Evolutionary conservation across 1,284 basidiomycete species (phyloP), one percentile per base, ranked within the genome.

Genomic region (Sanguinoderma infundibulare): DNA sequence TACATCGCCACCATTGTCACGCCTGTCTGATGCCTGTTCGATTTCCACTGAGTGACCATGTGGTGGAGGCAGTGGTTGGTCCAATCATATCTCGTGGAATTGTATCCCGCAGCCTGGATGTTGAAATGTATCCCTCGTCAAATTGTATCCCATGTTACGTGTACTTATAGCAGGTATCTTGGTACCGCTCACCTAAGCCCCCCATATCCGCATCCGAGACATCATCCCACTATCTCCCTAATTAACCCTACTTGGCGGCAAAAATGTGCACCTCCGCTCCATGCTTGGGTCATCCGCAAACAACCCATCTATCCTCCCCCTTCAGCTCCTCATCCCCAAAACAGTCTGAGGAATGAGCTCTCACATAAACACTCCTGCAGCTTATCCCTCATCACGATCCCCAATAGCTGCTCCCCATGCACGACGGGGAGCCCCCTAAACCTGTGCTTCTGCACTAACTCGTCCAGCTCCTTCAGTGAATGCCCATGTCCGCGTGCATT

Each of bases 341-440:
- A 34, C 2, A 32, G 32, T 28, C 17, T 38, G 17, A 47, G 17
- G 20, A 0, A 35, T 14, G 14, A n/a, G 14, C 35, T 32, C 79
- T 63, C 63, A 87, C 87, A 81, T 22, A 89, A 73, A 20, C 74
- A 77, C n/a, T 72, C 67, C 57, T 73, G 72, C 34, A 90, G 70
- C 66, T 81, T 84, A 50, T 86, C 84, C 55, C 83, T 77, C 22
- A 83, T 85, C 3, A 84, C 82, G 71, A 85, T 89, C 32, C 89
- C 88, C 28, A 89, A 69, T 53, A 90, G 75, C 58, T 79, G 77
- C 35, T 78, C 76, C 7, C 76, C 78, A 52, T 78, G 75, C 20
- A 89, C 78, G 10, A 90, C 84, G 10, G 89, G 88, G 70, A 86
- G 90, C 6, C 87, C 88, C 62, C 85, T 82, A 71, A 79, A 88